These are phyloP conservation scores for Aspergillus heteromorphus DNA, from an alignment of 495 filamentous ascomycete species.

Conservation along the genomic window DNA sequence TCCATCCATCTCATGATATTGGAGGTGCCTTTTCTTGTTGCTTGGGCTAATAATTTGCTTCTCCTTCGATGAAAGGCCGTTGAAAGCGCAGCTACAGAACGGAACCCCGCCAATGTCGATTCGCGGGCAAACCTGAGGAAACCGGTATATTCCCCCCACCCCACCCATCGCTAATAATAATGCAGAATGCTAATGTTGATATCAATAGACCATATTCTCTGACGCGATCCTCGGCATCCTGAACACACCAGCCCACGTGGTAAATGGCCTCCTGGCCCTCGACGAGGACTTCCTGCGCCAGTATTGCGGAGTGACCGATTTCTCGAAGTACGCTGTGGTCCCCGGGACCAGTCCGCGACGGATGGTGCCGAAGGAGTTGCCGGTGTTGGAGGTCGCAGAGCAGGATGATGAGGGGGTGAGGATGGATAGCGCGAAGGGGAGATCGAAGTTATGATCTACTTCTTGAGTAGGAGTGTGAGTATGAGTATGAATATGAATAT, in stretches of 20 bases:
- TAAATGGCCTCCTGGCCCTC: conserved; percentile 69
- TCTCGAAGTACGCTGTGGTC: conserved; percentile 67
- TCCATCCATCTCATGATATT: background rate
- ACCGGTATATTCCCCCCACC: conserved; percentile 34
- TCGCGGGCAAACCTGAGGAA: conserved; percentile 56
- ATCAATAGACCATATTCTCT: conserved; percentile 60
- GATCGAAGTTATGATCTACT: conserved; percentile 23
- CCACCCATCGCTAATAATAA: too few species aligned
- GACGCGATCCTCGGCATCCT: conserved; percentile 77
- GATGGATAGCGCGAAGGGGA: conserved; percentile 55
- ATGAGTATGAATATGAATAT: background rate
- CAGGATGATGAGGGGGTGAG: conserved; percentile 76
- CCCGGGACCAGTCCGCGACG: conserved; percentile 58
- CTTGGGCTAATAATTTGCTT: too few species aligned
- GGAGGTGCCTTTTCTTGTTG: background rate
- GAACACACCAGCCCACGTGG: conserved; percentile 47
- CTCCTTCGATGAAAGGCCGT: too few species aligned
- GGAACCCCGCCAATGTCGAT: conserved; percentile 40
- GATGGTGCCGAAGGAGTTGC: conserved; percentile 73
- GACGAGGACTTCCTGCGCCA: conserved; percentile 80
- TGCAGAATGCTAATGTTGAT: too few species aligned
- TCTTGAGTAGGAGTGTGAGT: background rate
- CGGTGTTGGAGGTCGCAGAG: conserved; percentile 67
- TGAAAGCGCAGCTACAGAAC: conserved; percentile 66
- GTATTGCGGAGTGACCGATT: conserved; percentile 61